phyloP scores from a whole-genome alignment of 2,329 filamentous ascomycete species.

The Epichloe typhina region DNA sequence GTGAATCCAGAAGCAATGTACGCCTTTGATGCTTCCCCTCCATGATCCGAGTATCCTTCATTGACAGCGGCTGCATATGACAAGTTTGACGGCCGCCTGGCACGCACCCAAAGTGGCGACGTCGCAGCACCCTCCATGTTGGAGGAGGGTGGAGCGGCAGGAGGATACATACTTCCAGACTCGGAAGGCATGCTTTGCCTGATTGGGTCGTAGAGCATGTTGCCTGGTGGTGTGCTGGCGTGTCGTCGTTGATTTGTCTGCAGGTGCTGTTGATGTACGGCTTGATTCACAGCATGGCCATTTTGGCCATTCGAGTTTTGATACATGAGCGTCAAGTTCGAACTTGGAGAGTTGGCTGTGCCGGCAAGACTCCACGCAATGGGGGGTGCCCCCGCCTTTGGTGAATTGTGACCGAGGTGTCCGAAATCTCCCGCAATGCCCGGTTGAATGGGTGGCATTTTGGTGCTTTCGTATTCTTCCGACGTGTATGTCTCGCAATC shows the following conservation, averaged over 20 bases:
- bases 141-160: conserved; percentile 35
- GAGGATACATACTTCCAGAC: conserved; percentile 31
- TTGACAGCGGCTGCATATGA: conserved; percentile 16
- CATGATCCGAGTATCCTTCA: conserved; percentile 12
- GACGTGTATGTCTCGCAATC: conserved; percentile 55
- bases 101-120: conserved; percentile 21
- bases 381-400: conserved; percentile 27
- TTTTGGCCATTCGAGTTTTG: conserved; percentile 31
- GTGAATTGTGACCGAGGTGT: conserved; percentile 30
- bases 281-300: conserved; percentile 1
- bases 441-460: conserved; percentile 30
- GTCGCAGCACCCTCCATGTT: conserved; percentile 34
- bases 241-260: conserved; percentile 13
- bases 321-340: conserved; percentile 71
- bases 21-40: conserved; percentile 21
- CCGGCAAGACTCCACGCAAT: conserved; percentile 84
- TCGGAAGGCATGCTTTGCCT: conserved; percentile 39
- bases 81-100: conserved; percentile 14
- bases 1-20: conserved; percentile 24
- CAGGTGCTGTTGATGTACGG: conserved; percentile 4
- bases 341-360: conserved; percentile 73
- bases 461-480: conserved; percentile 67
- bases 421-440: conserved; percentile 27
- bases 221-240: conserved; percentile 38
- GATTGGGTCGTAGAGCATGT: conserved; percentile 48